phyloP scores from a whole-genome alignment of 768 basidiomycete genomes.

The Boletus rufocinnamomeus region DNA sequence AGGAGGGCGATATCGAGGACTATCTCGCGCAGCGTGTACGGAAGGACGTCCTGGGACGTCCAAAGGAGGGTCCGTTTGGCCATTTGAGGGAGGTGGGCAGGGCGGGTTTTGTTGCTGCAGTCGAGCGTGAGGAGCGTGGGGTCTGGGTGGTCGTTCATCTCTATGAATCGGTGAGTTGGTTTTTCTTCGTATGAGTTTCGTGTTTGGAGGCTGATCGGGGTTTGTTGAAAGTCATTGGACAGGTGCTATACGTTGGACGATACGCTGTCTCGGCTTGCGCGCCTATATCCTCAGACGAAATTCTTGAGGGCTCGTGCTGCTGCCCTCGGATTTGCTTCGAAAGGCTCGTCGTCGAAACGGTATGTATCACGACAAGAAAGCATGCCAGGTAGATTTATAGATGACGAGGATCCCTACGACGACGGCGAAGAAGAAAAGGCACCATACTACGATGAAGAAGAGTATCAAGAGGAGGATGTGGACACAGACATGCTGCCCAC shows the following conservation, averaged over 20 bases:
- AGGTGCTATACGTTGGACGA: conserved; percentile 74
- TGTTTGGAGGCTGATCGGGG: conserved; percentile 2
- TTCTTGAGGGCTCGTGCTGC: conserved; percentile 82
- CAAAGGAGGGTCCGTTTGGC: conserved; percentile 63
- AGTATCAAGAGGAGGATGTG: conserved; percentile 59
- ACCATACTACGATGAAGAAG: conserved; percentile 42
- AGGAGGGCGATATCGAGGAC: conserved; percentile 33
- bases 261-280: conserved; percentile 64
- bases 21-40: conserved; percentile 18
- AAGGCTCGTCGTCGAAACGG: conserved; percentile 23
- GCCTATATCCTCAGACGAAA: conserved; percentile 69
- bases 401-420: conserved; percentile 48
- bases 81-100: conserved; percentile 80
- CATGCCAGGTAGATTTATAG: conserved; percentile 35
- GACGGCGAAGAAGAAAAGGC: conserved; percentile 35
- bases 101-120: conserved; percentile 69
- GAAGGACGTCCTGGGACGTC: conserved; percentile 49
- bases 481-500: conserved; percentile 83
- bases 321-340: conserved; percentile 68
- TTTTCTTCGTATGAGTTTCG: background rate
- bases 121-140: conserved; percentile 68
- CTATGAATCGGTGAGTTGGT: conserved; percentile 68
- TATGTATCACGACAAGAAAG: conserved; percentile 6
- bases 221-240: conserved; percentile 60
- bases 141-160: conserved; percentile 87